Evolutionary conservation across 2,329 filamentous ascomycete species (phyloP).

Genomic region (Arthrobotrys sphaeroides): DNA sequence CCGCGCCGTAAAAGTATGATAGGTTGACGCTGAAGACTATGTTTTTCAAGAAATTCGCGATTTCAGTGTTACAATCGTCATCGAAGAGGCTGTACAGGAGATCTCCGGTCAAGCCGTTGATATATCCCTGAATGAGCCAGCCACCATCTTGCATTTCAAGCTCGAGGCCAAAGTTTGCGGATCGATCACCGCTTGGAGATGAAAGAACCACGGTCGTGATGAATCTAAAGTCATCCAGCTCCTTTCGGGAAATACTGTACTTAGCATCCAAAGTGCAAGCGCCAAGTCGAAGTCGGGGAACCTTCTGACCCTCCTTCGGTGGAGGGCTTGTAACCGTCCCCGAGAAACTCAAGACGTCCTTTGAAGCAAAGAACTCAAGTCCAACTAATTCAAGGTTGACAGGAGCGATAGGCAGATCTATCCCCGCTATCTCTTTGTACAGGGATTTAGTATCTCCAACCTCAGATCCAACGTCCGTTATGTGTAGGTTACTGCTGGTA

Average conservation of each 20-base stretch:
- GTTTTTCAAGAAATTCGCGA: slow-evolving; percentile 19
- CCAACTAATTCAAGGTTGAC: slow-evolving; percentile 8
- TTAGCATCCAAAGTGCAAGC: not conserved
- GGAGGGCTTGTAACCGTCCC: slow-evolving; percentile 3
- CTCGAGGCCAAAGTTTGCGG: not conserved
- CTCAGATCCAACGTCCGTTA: slow-evolving; percentile 6
- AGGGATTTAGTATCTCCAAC: not conserved
- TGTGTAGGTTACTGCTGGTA: not conserved
- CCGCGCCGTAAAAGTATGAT: slow-evolving; percentile 8
- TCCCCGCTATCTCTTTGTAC: not conserved
- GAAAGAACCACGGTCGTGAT: not conserved
- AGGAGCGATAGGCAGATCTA: slow-evolving; percentile 1
- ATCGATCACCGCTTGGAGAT: slow-evolving; percentile 1
- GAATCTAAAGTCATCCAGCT: not conserved
- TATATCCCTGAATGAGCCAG: not conserved
- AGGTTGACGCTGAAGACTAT: slow-evolving; percentile 23
- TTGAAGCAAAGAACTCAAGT: not conserved
- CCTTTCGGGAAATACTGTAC: not conserved
- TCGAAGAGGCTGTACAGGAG: slow-evolving; percentile 14
- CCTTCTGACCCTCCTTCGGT: not conserved
- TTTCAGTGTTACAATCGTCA: slow-evolving; percentile 6
- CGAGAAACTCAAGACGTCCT: not conserved
- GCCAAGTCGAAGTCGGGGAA: not conserved
- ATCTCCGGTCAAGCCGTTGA: slow-evolving; percentile 4
- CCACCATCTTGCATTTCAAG: not conserved